These are phyloP conservation scores for Boeremia exigua DNA, from an alignment of 2,329 filamentous ascomycete genomes.

Conservation along the genomic window DNA sequence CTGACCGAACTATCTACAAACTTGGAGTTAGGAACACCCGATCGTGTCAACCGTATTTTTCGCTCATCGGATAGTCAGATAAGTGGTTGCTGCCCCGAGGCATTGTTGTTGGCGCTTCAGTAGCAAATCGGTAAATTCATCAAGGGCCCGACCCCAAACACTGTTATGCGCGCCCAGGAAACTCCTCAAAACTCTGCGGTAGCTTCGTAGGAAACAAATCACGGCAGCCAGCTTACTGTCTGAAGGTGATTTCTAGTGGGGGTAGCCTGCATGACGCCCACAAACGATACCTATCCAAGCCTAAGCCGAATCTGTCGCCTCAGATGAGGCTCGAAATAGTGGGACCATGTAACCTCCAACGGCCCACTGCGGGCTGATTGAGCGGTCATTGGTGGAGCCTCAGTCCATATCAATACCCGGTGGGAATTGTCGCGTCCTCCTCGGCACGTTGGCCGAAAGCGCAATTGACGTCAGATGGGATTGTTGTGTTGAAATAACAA, in stretches of 20 bases:
- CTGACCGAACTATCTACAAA: background rate
- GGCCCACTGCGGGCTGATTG: constrained; percentile 12
- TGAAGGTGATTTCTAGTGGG: background rate
- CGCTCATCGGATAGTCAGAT: background rate
- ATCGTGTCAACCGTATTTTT: background rate
- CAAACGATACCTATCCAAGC: constrained; percentile 5
- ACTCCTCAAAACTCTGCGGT: no score
- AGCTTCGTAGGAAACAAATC: background rate
- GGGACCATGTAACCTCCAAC: constrained; percentile 5
- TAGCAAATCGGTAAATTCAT: no score
- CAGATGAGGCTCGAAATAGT: constrained; percentile 13
- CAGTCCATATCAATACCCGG: constrained; percentile 5
- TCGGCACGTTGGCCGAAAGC: constrained; percentile 14
- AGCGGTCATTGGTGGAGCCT: constrained; percentile 7
- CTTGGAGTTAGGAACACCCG: background rate
- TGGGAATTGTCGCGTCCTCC: constrained; percentile 14
- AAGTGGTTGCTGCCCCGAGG: background rate
- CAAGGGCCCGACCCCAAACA: no score
- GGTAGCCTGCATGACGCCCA: background rate
- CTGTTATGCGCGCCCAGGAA: no score
- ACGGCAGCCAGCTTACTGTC: background rate
- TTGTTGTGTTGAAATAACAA: constrained; percentile 13
- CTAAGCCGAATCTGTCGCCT: constrained; percentile 4
- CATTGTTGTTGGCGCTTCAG: background rate
- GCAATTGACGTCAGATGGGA: constrained; percentile 20